Base-by-base conservation (phyloP, 371 early-diverging fungal genomes). In the Dichotomocladium elegans region DNA sequence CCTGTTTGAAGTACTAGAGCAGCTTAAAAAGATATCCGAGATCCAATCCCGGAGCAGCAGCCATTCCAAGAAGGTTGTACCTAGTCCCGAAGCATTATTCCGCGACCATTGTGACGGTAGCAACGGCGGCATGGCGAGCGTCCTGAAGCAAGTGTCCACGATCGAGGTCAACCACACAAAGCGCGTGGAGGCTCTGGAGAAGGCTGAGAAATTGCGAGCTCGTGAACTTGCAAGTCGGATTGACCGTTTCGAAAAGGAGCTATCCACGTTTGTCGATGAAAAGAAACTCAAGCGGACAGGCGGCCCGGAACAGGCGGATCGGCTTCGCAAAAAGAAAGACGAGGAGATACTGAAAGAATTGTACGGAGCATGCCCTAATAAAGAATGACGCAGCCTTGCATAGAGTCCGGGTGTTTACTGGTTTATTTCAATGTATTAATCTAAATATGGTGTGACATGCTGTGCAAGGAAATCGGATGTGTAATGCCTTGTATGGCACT, bases 211-310 rank as follows among this genome's bases (percentile, higher is more conserved):
- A 52, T 37, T 78, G 56, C 70, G 91, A 0, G 75, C 79, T 40
- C 75, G 80, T 47, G 89, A 88, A 51, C 72, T 88, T 34, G 77
- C 80, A 2, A 70, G 76, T 49, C 65, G 77, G 30, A 77, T 83
- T 35, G 81, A 88, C 48, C 87, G 85, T 49, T 90, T 90, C 64
- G 86, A 86, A 52, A 70, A 81, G 24, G 90, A 90, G 47, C 53
- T 90, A 57, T 65, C 80, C 3, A 62, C 73, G 0, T 90, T 89
- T 71, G 90, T 90, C 9, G 68, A 73, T 0, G 40, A 66, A 21
- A 79, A 67, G 44, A 83, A 81, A 59, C 53, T 89, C 41, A 70
- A 80, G 45, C 83, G 81, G 63, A 89, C 88, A 0, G 90, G 90
- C 9, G 89, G 89, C 6, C 80, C 49, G 22, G 48, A 55, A 24